These are phyloP conservation scores for Suillus hirtellus DNA, from an alignment of 768 basidiomycete genomes.

Conservation along the genomic window DNA sequence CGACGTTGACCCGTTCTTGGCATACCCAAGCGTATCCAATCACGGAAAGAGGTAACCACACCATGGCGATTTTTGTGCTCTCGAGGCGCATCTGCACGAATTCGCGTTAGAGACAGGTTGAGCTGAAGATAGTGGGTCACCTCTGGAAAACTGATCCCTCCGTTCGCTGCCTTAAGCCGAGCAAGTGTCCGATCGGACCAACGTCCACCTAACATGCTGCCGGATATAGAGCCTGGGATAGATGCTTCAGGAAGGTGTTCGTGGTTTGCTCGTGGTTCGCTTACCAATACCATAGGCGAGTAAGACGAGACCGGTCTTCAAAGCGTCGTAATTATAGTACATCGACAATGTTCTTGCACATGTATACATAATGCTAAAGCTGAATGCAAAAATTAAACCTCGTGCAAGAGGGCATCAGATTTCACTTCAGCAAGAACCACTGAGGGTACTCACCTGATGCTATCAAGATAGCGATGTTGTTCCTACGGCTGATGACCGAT, in stretches of 20 bases:
- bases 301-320: background rate
- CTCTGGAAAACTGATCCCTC: constrained; percentile 48
- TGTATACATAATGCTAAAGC: background rate
- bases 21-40: constrained; percentile 78
- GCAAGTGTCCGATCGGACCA: background rate
- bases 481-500: background rate
- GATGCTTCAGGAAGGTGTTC: background rate
- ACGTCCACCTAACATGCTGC: background rate
- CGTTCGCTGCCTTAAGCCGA: background rate
- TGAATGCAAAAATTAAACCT: background rate
- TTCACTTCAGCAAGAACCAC: background rate
- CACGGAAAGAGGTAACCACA: constrained; percentile 52
- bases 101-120: background rate
- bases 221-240: background rate
- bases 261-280: background rate
- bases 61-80: constrained; percentile 59
- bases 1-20: constrained; percentile 60
- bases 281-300: background rate
- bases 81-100: constrained; percentile 63
- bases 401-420: background rate
- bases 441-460: background rate
- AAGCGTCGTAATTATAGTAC: background rate
- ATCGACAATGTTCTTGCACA: background rate
- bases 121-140: constrained; percentile 34
- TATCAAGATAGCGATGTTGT: background rate